Evolutionary conservation across 495 filamentous ascomycete genomes (phyloP).

Genomic region (Chaetomium cochliodes): DNA sequence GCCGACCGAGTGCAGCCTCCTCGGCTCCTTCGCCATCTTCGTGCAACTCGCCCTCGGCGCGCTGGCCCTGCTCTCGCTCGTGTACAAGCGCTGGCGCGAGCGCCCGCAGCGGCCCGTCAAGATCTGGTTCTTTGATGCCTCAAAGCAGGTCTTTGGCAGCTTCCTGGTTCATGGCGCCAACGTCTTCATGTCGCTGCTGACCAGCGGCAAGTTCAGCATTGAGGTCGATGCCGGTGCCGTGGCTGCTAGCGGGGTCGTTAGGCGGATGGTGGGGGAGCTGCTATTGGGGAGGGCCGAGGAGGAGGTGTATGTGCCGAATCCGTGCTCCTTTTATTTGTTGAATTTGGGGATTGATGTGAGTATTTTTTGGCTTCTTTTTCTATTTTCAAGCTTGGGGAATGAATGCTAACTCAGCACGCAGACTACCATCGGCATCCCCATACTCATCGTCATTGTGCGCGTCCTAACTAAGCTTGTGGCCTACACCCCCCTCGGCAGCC

Average conservation of each 20-base stretch:
- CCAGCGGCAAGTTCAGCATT: slow-evolving; percentile 70
- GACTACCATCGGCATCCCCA: slow-evolving; percentile 94
- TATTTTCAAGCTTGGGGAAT: too few relatives aligned
- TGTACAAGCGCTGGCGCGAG: slow-evolving; percentile 92
- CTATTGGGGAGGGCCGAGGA: slow-evolving; percentile 29
- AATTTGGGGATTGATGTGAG: slow-evolving; percentile 95
- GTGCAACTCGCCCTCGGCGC: slow-evolving; percentile 85
- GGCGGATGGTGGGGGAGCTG: slow-evolving; percentile 25
- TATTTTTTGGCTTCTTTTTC: slow-evolving; percentile 20
- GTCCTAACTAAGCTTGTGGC: slow-evolving; percentile 67
- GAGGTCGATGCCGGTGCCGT: slow-evolving; percentile 31
- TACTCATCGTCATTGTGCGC: slow-evolving; percentile 82
- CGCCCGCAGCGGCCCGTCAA: slow-evolving; percentile 85
- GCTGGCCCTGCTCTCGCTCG: slow-evolving; percentile 77
- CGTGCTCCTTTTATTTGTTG: slow-evolving; percentile 92
- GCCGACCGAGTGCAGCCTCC: slow-evolving; percentile 70
- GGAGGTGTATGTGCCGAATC: slow-evolving; percentile 71
- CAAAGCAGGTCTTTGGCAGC: slow-evolving; percentile 95
- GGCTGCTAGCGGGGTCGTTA: slow-evolving; percentile 12
- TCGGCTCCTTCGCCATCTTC: slow-evolving; percentile 83
- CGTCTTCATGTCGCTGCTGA: slow-evolving; percentile 92
- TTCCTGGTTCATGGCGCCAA: slow-evolving; percentile 88
- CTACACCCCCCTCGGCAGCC: slow-evolving; percentile 75
- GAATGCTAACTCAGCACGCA: slow-evolving; percentile 34
- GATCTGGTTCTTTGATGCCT: slow-evolving; percentile 96